Base-by-base conservation (phyloP, 495 filamentous ascomycete species). In the Penicillium canescens region DNA sequence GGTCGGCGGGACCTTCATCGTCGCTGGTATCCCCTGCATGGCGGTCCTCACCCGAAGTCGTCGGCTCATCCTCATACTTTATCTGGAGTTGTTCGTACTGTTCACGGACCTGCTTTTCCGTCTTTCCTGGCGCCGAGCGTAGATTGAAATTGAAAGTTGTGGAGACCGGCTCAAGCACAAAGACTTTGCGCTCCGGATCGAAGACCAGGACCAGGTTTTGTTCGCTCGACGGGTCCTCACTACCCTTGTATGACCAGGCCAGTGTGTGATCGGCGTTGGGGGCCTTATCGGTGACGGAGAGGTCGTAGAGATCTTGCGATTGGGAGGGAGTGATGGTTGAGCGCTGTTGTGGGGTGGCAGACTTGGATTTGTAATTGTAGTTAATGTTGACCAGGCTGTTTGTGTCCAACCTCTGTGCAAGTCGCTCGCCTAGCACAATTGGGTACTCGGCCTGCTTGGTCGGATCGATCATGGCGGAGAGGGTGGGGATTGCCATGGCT, bases 101-200 rank as follows among this genome's bases (percentile, higher is more conserved):
- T 38, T 73, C 67, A 13, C 71, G 57, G 16, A 79, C 66, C 50
- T 74, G 70, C 40, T 74, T 73, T 46, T 73, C 65, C 24, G 76
- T 70, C 57, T 79, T 76, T 14, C 72, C 69, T 1, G 76, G 76
- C 12, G 77, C 75, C 28, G 77, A 74, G 20, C 71, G 70, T 6
- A 85, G 69, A 50, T 85, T 85, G 75, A 85, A 84, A 54, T 80
- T 80, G 55, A 82, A 70, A 23, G 76, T 73, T 21, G 72, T 74
- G 46, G 72, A 62, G 8, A 85, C 68, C 13, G 76, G 71, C 52
- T 83, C 78, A 20, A 84, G 64, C 7, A 78, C 77, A 42, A 81
- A 79, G 11, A 67, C 72, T 50, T 82, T 77, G 8, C 73, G 72
- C 2, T 64, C 59, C 3, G 76, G 65, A 54, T 85, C 78, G 56